Percentiles rank a stretch among this genome's conserved stretches.
Conservation (phyloP, 2,329 filamentous ascomycete genomes). For the Alternaria atra region DNA sequence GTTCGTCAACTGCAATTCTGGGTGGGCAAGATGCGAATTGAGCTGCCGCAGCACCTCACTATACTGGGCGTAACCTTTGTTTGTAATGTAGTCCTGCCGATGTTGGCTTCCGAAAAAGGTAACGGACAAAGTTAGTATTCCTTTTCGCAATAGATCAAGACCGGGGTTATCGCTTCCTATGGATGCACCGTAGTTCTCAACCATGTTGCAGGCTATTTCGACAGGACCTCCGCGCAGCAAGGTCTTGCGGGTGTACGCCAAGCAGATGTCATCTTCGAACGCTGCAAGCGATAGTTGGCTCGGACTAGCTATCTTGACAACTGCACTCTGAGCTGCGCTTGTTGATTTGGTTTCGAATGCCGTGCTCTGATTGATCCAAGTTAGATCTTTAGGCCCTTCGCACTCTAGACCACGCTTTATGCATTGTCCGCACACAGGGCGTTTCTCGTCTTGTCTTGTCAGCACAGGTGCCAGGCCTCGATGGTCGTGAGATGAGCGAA, state of each 20-base stretch:
- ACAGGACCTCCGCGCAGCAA: conserved; percentile 37
- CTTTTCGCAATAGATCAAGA: conserved; percentile 30
- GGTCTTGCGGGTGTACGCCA: conserved; percentile 39
- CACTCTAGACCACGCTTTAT: conserved; percentile 35
- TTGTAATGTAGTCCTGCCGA: conserved; percentile 26
- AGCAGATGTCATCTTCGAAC: conserved; percentile 38
- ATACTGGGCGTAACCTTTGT: conserved; percentile 34
- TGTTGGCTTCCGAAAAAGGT: conserved; percentile 41
- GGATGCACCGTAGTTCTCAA: conserved; percentile 11
- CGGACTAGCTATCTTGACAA: conserved; percentile 5
- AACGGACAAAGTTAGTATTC: conserved; percentile 35
- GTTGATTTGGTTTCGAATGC: neutral
- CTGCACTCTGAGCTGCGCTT: neutral
- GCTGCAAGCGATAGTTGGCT: conserved; percentile 26
- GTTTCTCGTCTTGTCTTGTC: conserved; percentile 32
- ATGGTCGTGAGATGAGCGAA: neutral
- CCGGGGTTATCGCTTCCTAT: conserved; percentile 17
- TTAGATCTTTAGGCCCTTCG: conserved; percentile 34
- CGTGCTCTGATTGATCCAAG: conserved; percentile 34
- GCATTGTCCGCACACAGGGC: conserved; percentile 37
- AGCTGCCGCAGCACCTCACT: conserved; percentile 36
- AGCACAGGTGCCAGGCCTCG: neutral
- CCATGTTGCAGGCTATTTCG: conserved; percentile 38
- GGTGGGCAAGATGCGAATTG: conserved; percentile 28
- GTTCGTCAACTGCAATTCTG: conserved; percentile 30